These are phyloP conservation scores for Solanum paucissectum DNA, from an alignment of 257 asterid species.

Conservation along the genomic window DNA sequence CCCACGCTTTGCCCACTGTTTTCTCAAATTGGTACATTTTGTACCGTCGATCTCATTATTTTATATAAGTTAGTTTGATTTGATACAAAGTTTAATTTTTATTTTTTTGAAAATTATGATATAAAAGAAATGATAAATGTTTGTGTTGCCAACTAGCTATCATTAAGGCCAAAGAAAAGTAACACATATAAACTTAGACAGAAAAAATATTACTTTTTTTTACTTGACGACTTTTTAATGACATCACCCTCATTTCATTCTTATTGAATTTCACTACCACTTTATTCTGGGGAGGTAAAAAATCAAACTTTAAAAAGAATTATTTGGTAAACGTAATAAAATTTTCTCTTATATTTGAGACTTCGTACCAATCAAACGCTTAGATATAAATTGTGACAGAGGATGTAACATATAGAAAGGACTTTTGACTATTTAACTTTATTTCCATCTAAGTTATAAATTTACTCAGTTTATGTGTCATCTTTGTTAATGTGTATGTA, in stretches of 20 bases:
- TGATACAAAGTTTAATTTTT: too few relatives aligned
- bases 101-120: too few relatives aligned
- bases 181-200: too few relatives aligned
- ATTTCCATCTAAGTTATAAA: not conserved
- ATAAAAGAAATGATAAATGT: too few relatives aligned
- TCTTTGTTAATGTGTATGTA: not conserved
- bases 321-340: not conserved
- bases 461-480: not conserved
- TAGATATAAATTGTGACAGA: not conserved
- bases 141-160: too few relatives aligned
- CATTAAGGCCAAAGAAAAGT: too few relatives aligned
- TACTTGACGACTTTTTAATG: not conserved
- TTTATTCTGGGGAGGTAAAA: too few relatives aligned
- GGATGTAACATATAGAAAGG: not conserved
- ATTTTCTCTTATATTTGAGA: not conserved
- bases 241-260: not conserved
- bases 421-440: not conserved
- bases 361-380: not conserved
- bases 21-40: not conserved
- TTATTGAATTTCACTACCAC: not conserved
- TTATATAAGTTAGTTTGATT: too few relatives aligned
- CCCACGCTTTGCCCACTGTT: not conserved
- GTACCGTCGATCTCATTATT: accelerated
- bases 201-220: too few relatives aligned
- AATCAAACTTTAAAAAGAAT: too few relatives aligned